Conservation (phyloP, 2,329 filamentous ascomycete genomes). For the Fusarium staphyleae region DNA sequence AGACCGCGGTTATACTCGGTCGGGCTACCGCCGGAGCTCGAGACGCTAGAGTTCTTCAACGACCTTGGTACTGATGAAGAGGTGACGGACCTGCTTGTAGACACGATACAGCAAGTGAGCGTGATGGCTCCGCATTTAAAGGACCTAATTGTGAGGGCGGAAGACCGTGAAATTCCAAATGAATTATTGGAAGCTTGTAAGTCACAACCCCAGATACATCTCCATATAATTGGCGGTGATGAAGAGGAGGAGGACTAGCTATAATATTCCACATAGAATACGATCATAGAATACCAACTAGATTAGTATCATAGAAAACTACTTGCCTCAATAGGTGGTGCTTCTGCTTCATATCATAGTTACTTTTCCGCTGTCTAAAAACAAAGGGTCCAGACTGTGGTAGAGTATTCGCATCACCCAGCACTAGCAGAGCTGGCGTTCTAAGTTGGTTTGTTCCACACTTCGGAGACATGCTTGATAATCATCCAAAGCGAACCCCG, state of each 20-base stretch:
- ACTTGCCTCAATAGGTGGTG: too few relatives aligned
- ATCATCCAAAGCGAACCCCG: too few relatives aligned
- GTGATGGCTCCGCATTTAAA: constrained; percentile 49
- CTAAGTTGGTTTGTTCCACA: too few relatives aligned
- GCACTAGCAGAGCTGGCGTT: too few relatives aligned
- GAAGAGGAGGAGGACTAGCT: constrained; percentile 8
- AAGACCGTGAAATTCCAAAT: constrained; percentile 45
- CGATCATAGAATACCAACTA: too few relatives aligned
- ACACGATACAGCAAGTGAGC: constrained; percentile 49
- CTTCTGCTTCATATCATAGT: too few relatives aligned
- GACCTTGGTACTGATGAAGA: constrained; percentile 56
- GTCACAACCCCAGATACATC: constrained; percentile 40
- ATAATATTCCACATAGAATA: too few relatives aligned
- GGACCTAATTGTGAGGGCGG: constrained; percentile 48
- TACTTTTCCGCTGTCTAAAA: too few relatives aligned
- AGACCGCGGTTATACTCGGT: constrained; percentile 56
- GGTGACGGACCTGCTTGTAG: constrained; percentile 54
- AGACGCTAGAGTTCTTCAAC: constrained; percentile 56
- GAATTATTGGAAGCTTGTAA: constrained; percentile 48
- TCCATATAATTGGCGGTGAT: constrained; percentile 45
- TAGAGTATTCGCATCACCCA: too few relatives aligned
- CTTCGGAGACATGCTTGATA: too few relatives aligned
- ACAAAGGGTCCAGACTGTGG: too few relatives aligned
- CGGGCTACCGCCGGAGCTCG: constrained; percentile 54
- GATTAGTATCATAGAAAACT: too few relatives aligned